A percentile compares a stretch with the other conserved stretches of the same genome.
Conservation (phyloP, 208 protist genomes). For the Herpetomonas samuelpessoai region DNA sequence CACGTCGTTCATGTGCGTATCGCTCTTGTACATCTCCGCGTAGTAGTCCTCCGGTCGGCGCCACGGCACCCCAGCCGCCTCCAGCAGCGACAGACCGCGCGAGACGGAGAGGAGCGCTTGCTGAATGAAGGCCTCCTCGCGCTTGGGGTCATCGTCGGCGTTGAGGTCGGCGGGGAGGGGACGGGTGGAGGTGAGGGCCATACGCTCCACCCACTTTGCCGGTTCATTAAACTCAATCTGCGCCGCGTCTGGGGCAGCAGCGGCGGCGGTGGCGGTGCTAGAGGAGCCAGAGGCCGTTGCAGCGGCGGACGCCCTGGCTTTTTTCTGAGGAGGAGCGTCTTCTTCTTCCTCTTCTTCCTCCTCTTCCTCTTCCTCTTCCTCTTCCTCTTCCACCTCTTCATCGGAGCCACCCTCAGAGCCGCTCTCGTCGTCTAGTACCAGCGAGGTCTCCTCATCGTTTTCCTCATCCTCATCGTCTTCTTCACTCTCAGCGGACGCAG, state of each 20-base stretch:
- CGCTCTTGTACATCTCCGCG: slow-evolving; percentile 96
- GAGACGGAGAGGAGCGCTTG: slow-evolving; percentile 84
- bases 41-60: slow-evolving; percentile 94
- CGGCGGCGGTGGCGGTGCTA: not conserved
- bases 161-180: slow-evolving; percentile 76
- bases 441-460: slow-evolving; percentile 8
- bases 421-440: slow-evolving; percentile 18
- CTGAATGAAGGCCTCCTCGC: slow-evolving; percentile 93
- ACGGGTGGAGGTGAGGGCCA: slow-evolving; percentile 85
- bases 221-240: slow-evolving; percentile 84
- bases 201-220: slow-evolving; percentile 89
- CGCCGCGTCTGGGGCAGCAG: slow-evolving; percentile 13
- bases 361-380: slow-evolving; percentile 4
- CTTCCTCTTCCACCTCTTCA: slow-evolving; percentile 8
- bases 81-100: slow-evolving; percentile 72
- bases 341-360: slow-evolving; percentile 9
- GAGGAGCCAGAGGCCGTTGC: not conserved
- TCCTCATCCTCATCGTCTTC: slow-evolving; percentile 24
- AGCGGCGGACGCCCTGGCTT: slow-evolving; percentile 4
- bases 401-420: not conserved
- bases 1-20: slow-evolving; percentile 94
- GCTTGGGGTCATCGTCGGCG: slow-evolving; percentile 89
- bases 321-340: slow-evolving; percentile 12
- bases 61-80: slow-evolving; percentile 78
- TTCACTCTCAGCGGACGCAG: not conserved